Conservation (phyloP, 495 filamentous ascomycete genomes). For the Hypoxylon lienhwacheense region DNA sequence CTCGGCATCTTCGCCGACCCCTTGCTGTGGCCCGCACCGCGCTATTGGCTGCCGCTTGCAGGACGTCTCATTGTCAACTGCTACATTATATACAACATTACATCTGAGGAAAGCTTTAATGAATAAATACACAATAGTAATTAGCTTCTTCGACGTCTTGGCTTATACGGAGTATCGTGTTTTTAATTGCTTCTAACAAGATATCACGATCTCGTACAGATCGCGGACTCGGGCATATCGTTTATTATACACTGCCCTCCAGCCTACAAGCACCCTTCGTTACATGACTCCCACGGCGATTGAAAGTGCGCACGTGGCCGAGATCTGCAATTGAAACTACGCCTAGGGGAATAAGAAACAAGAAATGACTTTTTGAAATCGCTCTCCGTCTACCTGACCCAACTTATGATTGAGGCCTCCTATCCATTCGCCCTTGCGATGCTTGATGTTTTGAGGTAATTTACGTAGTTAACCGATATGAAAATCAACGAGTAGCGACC, state of each 20-base stretch:
- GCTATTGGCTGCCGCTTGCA: conserved; percentile 17
- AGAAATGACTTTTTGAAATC: conserved; percentile 23
- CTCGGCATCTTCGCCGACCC: conserved; percentile 29
- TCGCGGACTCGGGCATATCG: too few relatives aligned
- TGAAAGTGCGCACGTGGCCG: conserved; percentile 3
- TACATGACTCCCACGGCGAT: conserved; percentile 1
- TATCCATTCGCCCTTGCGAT: neutral
- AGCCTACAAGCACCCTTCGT: neutral
- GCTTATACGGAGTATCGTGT: too few relatives aligned
- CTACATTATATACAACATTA: too few relatives aligned
- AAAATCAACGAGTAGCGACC: conserved; percentile 22
- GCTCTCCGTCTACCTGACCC: conserved; percentile 7
- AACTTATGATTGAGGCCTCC: conserved; percentile 14
- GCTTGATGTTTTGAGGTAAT: conserved; percentile 3
- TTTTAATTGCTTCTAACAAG: too few relatives aligned
- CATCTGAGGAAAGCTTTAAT: too few relatives aligned
- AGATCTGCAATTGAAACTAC: conserved; percentile 27
- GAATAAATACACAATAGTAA: too few relatives aligned
- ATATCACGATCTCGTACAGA: too few relatives aligned
- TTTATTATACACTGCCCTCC: too few relatives aligned
- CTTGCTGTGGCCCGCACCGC: conserved; percentile 5
- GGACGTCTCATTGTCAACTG: neutral
- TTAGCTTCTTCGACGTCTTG: too few relatives aligned
- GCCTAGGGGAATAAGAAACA: conserved; percentile 8
- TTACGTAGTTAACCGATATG: neutral